These are phyloP conservation scores for Erodium chrysanthum DNA, from an alignment of 441 rosid genomes.

Conservation along the genomic window DNA sequence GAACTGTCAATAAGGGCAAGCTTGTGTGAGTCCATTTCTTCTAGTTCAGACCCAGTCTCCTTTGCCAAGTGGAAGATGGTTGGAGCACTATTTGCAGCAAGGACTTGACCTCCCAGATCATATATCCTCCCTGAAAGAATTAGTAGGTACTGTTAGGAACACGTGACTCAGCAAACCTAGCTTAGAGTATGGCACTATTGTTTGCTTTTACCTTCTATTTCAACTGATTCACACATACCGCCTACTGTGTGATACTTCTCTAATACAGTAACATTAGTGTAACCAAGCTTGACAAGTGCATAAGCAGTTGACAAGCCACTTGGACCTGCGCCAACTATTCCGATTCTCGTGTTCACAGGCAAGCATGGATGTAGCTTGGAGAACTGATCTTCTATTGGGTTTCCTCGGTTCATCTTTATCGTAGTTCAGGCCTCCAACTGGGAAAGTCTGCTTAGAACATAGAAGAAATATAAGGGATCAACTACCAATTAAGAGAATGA, in stretches of 20 bases:
- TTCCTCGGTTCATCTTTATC: slow-evolving; percentile 31
- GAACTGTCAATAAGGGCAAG: slow-evolving; percentile 47
- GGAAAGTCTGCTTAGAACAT: slow-evolving; percentile 15
- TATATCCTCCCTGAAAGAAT: slow-evolving; percentile 41
- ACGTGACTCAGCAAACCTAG: neutral
- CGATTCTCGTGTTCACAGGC: slow-evolving; percentile 42
- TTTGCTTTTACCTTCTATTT: slow-evolving; percentile 43
- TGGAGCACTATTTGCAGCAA: slow-evolving; percentile 64
- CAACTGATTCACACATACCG: slow-evolving; percentile 69
- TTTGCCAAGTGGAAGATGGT: slow-evolving; percentile 52
- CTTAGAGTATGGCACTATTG: neutral
- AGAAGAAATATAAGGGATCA: too few relatives aligned
- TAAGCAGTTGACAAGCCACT: slow-evolving; percentile 61
- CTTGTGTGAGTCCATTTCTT: slow-evolving; percentile 63
- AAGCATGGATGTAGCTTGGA: slow-evolving; percentile 55
- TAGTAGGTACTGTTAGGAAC: neutral
- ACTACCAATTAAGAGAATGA: too few relatives aligned
- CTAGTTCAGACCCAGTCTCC: slow-evolving; percentile 42
- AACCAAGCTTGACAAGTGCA: slow-evolving; percentile 50
- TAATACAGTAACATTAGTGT: slow-evolving; percentile 38
- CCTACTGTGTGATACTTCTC: slow-evolving; percentile 57
- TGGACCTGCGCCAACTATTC: slow-evolving; percentile 62
- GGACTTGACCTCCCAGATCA: slow-evolving; percentile 71
- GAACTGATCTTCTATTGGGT: slow-evolving; percentile 46
- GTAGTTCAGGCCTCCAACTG: slow-evolving; percentile 12